Base-by-base conservation (phyloP, 164 flowering plant genomes). In the Umbellularia californica region DNA sequence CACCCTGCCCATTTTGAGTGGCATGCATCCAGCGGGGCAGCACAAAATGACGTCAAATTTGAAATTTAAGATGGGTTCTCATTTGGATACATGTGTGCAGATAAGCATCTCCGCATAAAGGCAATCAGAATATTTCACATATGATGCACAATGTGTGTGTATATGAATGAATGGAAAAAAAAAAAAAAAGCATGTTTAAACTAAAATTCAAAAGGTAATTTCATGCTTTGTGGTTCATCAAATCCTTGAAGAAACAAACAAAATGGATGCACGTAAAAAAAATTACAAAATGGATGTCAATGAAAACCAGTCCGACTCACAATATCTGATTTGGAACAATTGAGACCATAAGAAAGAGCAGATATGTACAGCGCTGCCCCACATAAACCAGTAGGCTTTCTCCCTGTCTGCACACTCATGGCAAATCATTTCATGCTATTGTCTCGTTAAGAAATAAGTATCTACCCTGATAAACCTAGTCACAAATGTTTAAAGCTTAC, bases 331-430 rank as follows among this genome's bases (percentile, higher is more conserved):
- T 92, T 95, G 5, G 97, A 82, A 79, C 79, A 89, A 68, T 80
- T 88, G 68, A 83, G 72, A 30, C 98, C 99, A 85, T 92, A 81
- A 41, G 97, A 82, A 76, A 90, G 91, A 70, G 97, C 90, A 78
- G 99, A 85, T 60, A 93, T 87, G 76, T 95, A 95, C 52, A 95
- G 69, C 64, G 99, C 99, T 47, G 97, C 97, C 73, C 98, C 99
- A 82, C 98, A 95, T 76, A 95, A 58, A 13, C 97, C 99, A 83
- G 94, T 93, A 2, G 99, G 99, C 74, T 92, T 95, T 76, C 99
- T 90, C 65, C 99, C 99, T 58, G 98, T 95, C 98, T 94, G 87
- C 51, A 77, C 52, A 70, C 50, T 9, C 22, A 70, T 33, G 60
- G 66, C 60, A 25, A 79, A 69, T 65, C 22, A 28, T 28, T 28